Evolutionary conservation across 2,329 filamentous ascomycete species (phyloP), one percentile per base, ranked within the genome.

Genomic region (Dactylonectria macrodidyma): DNA sequence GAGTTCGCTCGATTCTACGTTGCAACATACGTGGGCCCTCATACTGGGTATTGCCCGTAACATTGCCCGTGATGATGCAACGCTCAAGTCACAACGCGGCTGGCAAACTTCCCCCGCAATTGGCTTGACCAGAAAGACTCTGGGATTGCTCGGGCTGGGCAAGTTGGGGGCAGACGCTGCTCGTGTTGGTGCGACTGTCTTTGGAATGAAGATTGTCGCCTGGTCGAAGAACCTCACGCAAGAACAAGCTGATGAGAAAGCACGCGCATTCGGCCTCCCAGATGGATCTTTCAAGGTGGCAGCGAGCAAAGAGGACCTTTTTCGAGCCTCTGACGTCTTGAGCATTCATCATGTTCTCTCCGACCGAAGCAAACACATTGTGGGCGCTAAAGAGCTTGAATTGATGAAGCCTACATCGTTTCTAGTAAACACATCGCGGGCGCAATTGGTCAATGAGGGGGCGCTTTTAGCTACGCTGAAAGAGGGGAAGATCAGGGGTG

Each of bases 291-390:
- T 6, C 6, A 36, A 5, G 6, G 5, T 36, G 1, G 89, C 84
- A 0, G 88, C 90, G 2, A 83, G 82, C 58, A 93, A 93, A 76
- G 84, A 88, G 67, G 88, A 91, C 63, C 81, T 94, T 55, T 91
- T 93, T 68, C 75, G 76, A 14, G 74, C 76, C 0, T 86, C 91
- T 11, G 92, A 94, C 78, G 87, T 94, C 9, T 77, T 94, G 14
- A 92, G 88, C 73, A 71, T 94, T 70, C 92, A 94, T 77, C 86
- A 90, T 71, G 91, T 93, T 24, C 81, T 94, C 30, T 90, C 88
- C 30, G 86, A 89, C 34, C 83, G 92, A 26, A 91, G 88, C 57
- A 82, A 85, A 5, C 90, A 90, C 0, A 84, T 92, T 6, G 84
- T 94, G 1, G 85, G 86, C 0, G 74, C 71, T 12, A 36, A 36